Evolutionary conservation across 202 grass and related monocot species (phyloP), one percentile per base, ranked within the genome.

Genomic region (Carex sylvatica): DNA sequence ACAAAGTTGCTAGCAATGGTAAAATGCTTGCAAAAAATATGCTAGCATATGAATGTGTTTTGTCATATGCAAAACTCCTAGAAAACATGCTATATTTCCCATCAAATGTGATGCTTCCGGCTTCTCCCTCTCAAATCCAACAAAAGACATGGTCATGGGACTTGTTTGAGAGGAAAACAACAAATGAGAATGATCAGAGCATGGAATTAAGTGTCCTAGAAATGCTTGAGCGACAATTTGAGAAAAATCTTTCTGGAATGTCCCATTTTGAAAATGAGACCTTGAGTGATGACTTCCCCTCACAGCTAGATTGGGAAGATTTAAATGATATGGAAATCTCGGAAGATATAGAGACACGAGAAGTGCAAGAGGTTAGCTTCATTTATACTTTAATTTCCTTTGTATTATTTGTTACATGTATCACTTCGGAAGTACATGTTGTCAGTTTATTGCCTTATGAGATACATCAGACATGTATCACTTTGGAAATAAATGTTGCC

Each of bases 111-210:
- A 91, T 84, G 67, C 74, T 91, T 68, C 96, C 96, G 20, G 65
- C 65, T 87, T 83, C 91, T 56, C 56, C 83, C 65, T 93, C 92
- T 88, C 59, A 95, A 83, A 79, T 93, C 78, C 80, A 90, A 89
- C 92, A 95, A 68, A 89, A 74, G 59, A 86, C 83, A 78, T 98
- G 96, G 96, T 90, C 91, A 74, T 95, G 96, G 96, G 89, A 90
- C 83, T 82, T 78, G 81, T 91, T 93, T 14, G 87, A 88, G 82
- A 90, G 70, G 46, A 89, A 91, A 84, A 71, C 56, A 74, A 65
- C 30, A 81, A 74, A 90, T 70, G 83, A 78, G 85, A 87, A 86
- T 81, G 44, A 22, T 20, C 42, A 78, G 49, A 56, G 26, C 24
- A 77, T 52, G 5, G 26, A 77, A 58, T 35, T 52, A 81, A 95